These are phyloP conservation scores for Wolfiporia cocos DNA, from an alignment of 1,284 basidiomycete species.

Conservation along the genomic window DNA sequence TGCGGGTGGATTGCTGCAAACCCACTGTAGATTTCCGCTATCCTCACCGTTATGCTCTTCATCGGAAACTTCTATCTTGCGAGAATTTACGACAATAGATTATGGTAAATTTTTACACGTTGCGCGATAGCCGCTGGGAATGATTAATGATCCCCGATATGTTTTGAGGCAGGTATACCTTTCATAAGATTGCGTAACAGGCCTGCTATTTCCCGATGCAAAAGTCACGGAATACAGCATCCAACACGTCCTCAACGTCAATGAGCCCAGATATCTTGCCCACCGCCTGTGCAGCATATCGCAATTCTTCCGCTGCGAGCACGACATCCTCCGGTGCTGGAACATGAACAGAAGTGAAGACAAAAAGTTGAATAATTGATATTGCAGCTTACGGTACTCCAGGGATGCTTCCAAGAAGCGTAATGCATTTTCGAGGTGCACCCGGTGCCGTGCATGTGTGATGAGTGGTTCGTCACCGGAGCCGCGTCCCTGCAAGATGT, in stretches of 20 bases:
- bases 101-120: too few species aligned
- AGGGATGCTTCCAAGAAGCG: constrained; percentile 65
- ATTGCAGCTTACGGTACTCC: constrained; percentile 41
- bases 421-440: constrained; percentile 64
- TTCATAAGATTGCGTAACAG: too few species aligned
- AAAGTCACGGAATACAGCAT: constrained; percentile 77
- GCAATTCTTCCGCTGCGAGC: constrained; percentile 77
- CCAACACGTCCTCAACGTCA: constrained; percentile 75
- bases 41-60: too few species aligned
- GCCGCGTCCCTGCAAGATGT: constrained; percentile 24
- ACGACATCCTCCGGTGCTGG: constrained; percentile 59
- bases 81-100: too few species aligned
- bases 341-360: too few species aligned
- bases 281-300: constrained; percentile 78
- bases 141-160: too few species aligned
- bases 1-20: too few species aligned
- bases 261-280: constrained; percentile 74
- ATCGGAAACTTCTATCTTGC: too few species aligned
- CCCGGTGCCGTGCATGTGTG: constrained; percentile 74
- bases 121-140: too few species aligned
- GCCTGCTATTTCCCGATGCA: constrained; percentile 87
- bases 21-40: too few species aligned
- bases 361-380: too few species aligned
- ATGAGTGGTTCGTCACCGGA: constrained; percentile 52
- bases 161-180: too few species aligned